These are phyloP conservation scores for Ceratocystis huliohia DNA, from an alignment of 2,329 filamentous ascomycete species.

Conservation along the genomic window DNA sequence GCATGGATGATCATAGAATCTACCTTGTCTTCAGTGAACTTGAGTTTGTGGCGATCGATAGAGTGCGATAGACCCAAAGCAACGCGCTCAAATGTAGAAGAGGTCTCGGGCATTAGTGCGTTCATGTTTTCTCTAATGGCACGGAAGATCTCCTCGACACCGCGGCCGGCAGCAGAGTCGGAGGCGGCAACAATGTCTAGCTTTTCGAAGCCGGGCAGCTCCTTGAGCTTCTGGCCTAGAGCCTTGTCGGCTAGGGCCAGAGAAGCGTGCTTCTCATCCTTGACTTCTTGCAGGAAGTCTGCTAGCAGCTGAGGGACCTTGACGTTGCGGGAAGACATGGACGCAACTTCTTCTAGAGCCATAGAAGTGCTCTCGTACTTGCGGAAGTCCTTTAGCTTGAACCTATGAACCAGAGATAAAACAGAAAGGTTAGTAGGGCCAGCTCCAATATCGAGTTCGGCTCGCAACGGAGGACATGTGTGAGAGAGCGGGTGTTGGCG, in stretches of 20 bases:
- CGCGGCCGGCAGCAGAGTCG: conserved; percentile 54
- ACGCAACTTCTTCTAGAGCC: conserved; percentile 80
- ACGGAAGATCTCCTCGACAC: conserved; percentile 70
- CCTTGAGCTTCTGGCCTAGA: conserved; percentile 81
- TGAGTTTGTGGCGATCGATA: conserved; percentile 91
- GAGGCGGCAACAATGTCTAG: conserved; percentile 66
- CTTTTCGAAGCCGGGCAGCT: conserved; percentile 77
- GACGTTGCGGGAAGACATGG: conserved; percentile 61
- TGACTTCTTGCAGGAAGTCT: conserved; percentile 72
- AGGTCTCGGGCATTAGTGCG: conserved; percentile 75
- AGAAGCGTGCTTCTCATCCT: conserved; percentile 94
- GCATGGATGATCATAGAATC: conserved; percentile 99
- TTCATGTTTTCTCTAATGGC: conserved; percentile 84
- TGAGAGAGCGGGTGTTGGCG: conserved; percentile 6
- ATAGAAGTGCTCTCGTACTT: conserved; percentile 92
- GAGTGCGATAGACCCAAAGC: conserved; percentile 92
- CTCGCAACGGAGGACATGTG: neutral
- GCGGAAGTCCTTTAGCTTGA: conserved; percentile 93
- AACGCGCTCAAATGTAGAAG: conserved; percentile 85
- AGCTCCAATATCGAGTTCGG: neutral
- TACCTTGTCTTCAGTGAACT: conserved; percentile 97
- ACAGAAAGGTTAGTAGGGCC: conserved; percentile 18
- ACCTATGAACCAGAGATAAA: conserved; percentile 34
- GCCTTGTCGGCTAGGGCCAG: conserved; percentile 89
- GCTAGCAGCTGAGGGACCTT: conserved; percentile 85